Percentiles rank a stretch among this genome's conserved stretches.
phyloP scores from a whole-genome alignment of 2,329 filamentous ascomycete genomes.

The Davidsoniella virescens region DNA sequence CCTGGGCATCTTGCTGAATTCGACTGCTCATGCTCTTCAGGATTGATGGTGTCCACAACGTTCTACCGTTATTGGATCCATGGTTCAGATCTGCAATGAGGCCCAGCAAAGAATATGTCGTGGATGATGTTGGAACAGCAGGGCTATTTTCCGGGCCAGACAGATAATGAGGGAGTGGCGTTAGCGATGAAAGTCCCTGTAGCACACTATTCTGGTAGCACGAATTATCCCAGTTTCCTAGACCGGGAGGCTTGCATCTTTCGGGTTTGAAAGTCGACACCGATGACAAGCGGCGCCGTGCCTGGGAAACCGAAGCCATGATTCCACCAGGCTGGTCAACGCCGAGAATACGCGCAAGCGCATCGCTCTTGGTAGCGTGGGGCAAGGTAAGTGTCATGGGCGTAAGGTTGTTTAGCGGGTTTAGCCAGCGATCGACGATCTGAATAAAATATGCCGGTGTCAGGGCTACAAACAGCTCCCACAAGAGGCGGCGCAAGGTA shows the following conservation, averaged over 20 bases:
- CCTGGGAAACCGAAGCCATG: slow-evolving; percentile 7
- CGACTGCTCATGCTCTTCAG: slow-evolving; percentile 89
- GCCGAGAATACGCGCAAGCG: slow-evolving; percentile 9
- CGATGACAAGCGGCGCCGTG: slow-evolving; percentile 8
- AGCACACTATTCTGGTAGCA: slow-evolving; percentile 97
- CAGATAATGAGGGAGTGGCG: slow-evolving; percentile 52
- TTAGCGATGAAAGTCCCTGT: slow-evolving; percentile 64
- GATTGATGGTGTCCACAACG: slow-evolving; percentile 65
- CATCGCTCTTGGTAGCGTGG: slow-evolving; percentile 9
- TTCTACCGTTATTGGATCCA: slow-evolving; percentile 52
- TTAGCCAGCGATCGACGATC: slow-evolving; percentile 10
- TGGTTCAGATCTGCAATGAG: slow-evolving; percentile 58
- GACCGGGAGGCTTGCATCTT: slow-evolving; percentile 36
- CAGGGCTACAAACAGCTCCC: slow-evolving; percentile 7
- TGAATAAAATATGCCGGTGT: slow-evolving; percentile 7
- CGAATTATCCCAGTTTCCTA: slow-evolving; percentile 87
- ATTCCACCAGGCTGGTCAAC: slow-evolving; percentile 8
- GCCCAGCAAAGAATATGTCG: slow-evolving; percentile 36
- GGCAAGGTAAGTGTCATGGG: slow-evolving; percentile 10
- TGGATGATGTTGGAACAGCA: slow-evolving; percentile 13
- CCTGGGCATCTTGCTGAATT: slow-evolving; percentile 94
- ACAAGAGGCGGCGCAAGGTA: slow-evolving; percentile 6
- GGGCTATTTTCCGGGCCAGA: slow-evolving; percentile 22
- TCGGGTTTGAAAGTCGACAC: slow-evolving; percentile 6
- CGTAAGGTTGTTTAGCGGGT: slow-evolving; percentile 4